Percentiles rank a stretch among this genome's conserved stretches.
Conservation (phyloP, 495 filamentous ascomycete species). For the Daldinia loculata region DNA sequence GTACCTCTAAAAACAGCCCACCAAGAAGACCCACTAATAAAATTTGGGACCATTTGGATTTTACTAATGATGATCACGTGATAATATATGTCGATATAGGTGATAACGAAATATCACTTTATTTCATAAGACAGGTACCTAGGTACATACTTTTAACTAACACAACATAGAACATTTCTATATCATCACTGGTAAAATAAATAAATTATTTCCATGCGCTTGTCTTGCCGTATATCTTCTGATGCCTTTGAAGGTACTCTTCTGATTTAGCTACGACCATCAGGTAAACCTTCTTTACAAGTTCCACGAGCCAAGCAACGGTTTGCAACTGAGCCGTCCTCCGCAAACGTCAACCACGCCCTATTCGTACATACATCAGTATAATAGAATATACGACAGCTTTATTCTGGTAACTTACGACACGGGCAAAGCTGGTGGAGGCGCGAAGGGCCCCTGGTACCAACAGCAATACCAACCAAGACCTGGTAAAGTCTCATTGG, state of each 20-base stretch:
- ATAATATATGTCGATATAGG: too few relatives aligned
- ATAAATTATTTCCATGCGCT: too few relatives aligned
- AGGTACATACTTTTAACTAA: too few relatives aligned
- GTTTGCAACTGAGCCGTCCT: conserved; percentile 35
- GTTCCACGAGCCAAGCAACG: conserved; percentile 29
- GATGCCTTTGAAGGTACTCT: not conserved
- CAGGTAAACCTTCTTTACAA: conserved; percentile 14
- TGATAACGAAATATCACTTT: too few relatives aligned
- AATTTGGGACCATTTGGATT: too few relatives aligned
- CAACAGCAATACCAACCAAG: conserved; percentile 40
- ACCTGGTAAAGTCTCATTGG: conserved; percentile 28
- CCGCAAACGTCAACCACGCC: conserved; percentile 36
- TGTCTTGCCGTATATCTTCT: too few relatives aligned
- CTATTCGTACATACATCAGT: conserved; percentile 11
- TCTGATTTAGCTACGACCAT: not conserved
- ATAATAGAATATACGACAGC: not conserved
- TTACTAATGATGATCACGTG: too few relatives aligned
- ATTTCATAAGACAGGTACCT: too few relatives aligned
- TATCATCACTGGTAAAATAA: too few relatives aligned
- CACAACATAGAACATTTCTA: too few relatives aligned
- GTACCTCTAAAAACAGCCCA: too few relatives aligned
- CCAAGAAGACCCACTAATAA: too few relatives aligned
- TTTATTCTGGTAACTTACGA: conserved; percentile 23
- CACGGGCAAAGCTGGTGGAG: conserved; percentile 25
- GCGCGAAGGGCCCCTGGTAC: conserved; percentile 33